A percentile compares a stretch with the other conserved stretches of the same genome.
phyloP scores from a whole-genome alignment of 805 yeast species.

The Metschnikowia rubicola region DNA sequence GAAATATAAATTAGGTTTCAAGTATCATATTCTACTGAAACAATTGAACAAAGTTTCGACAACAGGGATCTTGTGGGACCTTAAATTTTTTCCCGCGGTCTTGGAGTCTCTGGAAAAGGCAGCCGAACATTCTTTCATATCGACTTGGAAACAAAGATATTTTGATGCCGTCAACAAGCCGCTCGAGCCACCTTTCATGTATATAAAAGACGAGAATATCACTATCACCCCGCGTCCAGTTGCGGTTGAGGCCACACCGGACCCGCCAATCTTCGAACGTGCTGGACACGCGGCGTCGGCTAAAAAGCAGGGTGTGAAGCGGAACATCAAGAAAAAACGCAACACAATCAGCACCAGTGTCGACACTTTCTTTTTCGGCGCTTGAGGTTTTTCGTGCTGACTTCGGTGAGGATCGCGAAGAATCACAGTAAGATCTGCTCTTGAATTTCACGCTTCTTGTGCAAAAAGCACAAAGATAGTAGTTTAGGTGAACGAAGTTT shows the following conservation, averaged over 20 bases:
- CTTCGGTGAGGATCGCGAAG: too few species aligned
- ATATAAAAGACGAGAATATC: constrained; percentile 11
- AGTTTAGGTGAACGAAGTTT: neutral
- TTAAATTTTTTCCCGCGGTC: constrained; percentile 15
- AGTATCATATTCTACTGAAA: constrained; percentile 19
- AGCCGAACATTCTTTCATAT: constrained; percentile 4
- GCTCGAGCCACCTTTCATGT: constrained; percentile 11
- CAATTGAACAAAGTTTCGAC: neutral
- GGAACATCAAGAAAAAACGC: constrained; percentile 1
- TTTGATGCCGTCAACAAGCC: constrained; percentile 7
- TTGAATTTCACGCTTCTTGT: neutral
- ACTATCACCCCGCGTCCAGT: constrained; percentile 1
- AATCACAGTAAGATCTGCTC: neutral
- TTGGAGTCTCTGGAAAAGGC: constrained; percentile 2
- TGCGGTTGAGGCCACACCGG: neutral
- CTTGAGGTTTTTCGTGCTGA: neutral
- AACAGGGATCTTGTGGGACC: constrained; percentile 13
- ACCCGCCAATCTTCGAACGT: constrained; percentile 1
- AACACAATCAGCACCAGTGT: constrained; percentile 11
- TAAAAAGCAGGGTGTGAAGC: neutral
- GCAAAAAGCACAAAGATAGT: neutral
- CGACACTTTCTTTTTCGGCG: constrained; percentile 5
- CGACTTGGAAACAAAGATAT: constrained; percentile 17
- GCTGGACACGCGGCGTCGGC: constrained; percentile 3
- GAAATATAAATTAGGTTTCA: constrained; percentile 26